Base-by-base conservation (phyloP, 1,139 yeast species). In the Candida smagusa region DNA sequence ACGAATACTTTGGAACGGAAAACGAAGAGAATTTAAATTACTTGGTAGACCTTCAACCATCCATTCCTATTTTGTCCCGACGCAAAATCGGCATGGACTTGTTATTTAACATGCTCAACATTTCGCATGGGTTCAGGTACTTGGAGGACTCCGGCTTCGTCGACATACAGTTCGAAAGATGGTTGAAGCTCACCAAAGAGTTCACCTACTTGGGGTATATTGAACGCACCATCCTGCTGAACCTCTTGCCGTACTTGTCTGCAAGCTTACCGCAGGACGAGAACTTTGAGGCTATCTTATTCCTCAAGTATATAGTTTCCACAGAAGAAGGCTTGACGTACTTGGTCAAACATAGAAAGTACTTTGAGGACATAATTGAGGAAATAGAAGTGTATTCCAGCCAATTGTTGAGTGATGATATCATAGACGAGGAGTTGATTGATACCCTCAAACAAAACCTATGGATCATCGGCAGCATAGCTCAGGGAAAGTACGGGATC, bases 391-490 rank as follows among this genome's bases (percentile, higher is more conserved):
- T 34, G 2, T 36, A 48, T 9, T 44, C 59, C 2, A 25, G 34
- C 12, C 47, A 52, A 28, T 37, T 58, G 9, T 43, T 44, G 21
- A 25, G 30, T 7, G 37, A 31, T 6, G 41, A 42, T 6, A 32
- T 32, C 5, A 30, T 35, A 4, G 46, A 44, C 7, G 45, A 43
- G 5, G 39, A 36, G 28, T 35, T 47, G 28, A 32, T 56, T 12
- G 49, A 42, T 12, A 72, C 71, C 38, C 58, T 89, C 22, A 87
- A 86, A 52, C 88, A 90, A 11, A 78, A 84, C 34, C 54, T 90
- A 34, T 92, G 97, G 97, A 84, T 95, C 3, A 70, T 87, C 31
- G 97, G 97, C 0, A 82, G 82, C 49, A 81, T 89, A 29, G 89
- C 90, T 2, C 77, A 89, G 7, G 77, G 84, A 0, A 69, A 69